A percentile compares a stretch with the other conserved stretches of the same genome.
Evolutionary conservation across 805 yeast species (phyloP).

Genomic region (Debaryomyces hansenii): DNA sequence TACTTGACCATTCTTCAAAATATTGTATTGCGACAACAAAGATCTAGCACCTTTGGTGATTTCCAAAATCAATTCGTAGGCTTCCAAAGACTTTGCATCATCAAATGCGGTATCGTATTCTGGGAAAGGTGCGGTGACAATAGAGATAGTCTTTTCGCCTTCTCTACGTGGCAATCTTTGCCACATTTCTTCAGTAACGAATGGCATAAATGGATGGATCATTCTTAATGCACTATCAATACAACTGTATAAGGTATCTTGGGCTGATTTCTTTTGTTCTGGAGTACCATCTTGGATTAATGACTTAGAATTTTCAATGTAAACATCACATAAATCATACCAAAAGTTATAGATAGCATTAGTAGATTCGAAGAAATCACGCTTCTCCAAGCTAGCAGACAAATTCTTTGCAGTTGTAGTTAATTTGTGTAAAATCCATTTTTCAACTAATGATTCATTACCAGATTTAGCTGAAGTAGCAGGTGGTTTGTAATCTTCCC

Average conservation of each 20-base stretch:
- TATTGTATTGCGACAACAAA: slow-evolving; percentile 83
- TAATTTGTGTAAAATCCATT: slow-evolving; percentile 92
- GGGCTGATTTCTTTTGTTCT: slow-evolving; percentile 83
- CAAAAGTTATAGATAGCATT: slow-evolving; percentile 89
- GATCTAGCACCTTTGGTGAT: slow-evolving; percentile 92
- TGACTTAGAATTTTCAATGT: slow-evolving; percentile 95
- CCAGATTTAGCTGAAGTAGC: slow-evolving; percentile 63
- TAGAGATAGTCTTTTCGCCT: slow-evolving; percentile 66
- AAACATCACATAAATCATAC: slow-evolving; percentile 96
- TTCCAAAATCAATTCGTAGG: slow-evolving; percentile 81
- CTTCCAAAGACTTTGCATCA: slow-evolving; percentile 64
- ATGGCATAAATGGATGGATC: slow-evolving; percentile 99
- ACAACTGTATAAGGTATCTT: slow-evolving; percentile 90
- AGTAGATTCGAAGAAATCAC: slow-evolving; percentile 90
- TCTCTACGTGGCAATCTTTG: slow-evolving; percentile 92
- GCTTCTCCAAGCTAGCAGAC: slow-evolving; percentile 67
- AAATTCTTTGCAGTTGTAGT: slow-evolving; percentile 65
- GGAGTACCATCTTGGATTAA: slow-evolving; percentile 89
- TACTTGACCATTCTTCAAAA: slow-evolving; percentile 83
- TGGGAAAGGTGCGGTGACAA: slow-evolving; percentile 82
- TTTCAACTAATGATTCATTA: slow-evolving; percentile 86
- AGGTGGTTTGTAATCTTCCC: slow-evolving; percentile 85
- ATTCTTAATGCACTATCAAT: slow-evolving; percentile 86
- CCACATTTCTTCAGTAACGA: slow-evolving; percentile 97
- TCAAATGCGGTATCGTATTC: slow-evolving; percentile 57